A percentile compares a stretch with the other conserved stretches of the same genome.
phyloP scores from a whole-genome alignment of 192 early-diverging fungal species.

The Phycomyces nitens region DNA sequence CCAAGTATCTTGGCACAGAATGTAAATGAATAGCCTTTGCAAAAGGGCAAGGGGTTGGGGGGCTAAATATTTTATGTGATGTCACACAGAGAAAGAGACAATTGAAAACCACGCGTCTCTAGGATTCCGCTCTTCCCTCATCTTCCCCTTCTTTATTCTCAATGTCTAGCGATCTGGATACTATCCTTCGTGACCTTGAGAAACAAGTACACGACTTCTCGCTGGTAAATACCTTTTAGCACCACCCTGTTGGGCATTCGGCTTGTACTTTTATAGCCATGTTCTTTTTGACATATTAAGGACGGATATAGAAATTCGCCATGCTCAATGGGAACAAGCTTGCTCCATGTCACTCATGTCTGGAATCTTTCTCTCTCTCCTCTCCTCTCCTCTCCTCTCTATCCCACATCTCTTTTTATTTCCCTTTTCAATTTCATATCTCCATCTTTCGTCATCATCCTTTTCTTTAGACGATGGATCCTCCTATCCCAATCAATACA shows the following conservation, averaged over 20 bases:
- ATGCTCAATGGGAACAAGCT: conserved; percentile 4
- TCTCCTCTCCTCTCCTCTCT: too few relatives aligned
- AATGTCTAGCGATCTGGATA: conserved; percentile 16
- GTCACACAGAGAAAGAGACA: not conserved
- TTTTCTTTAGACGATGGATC: conserved; percentile 2
- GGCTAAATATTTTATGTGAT: not conserved
- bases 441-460: not conserved
- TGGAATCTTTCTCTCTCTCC: not conserved
- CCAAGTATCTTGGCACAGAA: too few relatives aligned
- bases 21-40: too few relatives aligned
- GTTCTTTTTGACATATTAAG: conserved; percentile 4
- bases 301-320: conserved; percentile 2
- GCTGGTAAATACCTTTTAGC: conserved; percentile 16
- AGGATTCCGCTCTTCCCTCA: not conserved
- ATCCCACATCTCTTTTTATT: too few relatives aligned
- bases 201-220: conserved; percentile 25
- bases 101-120: too few relatives aligned
- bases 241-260: not conserved
- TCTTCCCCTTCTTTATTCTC: not conserved
- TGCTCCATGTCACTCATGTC: conserved; percentile 4
- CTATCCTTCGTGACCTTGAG: conserved; percentile 15
- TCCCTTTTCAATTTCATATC: too few relatives aligned
- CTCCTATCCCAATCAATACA: not conserved
- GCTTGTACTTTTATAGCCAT: not conserved
- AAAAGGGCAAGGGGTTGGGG: too few relatives aligned